Evolutionary conservation across 1,139 yeast genomes (phyloP).

Genomic region (Barnettozyma hawaiiensis): DNA sequence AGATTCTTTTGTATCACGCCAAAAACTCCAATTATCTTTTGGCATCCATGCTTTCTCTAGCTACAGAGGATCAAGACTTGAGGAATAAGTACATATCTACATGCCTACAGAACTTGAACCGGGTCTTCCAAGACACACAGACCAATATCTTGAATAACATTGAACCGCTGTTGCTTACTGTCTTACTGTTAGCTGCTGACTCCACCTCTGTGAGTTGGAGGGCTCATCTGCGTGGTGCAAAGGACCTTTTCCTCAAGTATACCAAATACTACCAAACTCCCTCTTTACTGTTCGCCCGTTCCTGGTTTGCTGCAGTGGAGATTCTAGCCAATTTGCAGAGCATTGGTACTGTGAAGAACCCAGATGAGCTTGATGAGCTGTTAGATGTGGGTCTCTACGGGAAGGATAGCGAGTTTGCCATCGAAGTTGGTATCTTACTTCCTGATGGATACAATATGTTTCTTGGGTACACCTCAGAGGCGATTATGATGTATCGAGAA

Average conservation of each 20-base stretch:
- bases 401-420: constrained; percentile 27
- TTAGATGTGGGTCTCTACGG: constrained; percentile 31
- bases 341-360: constrained; percentile 49
- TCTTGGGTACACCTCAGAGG: constrained; percentile 39
- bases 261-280: constrained; percentile 31
- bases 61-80: constrained; percentile 37
- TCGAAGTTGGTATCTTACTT: constrained; percentile 37
- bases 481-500: constrained; percentile 27
- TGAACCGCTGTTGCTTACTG: constrained; percentile 54
- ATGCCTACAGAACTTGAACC: constrained; percentile 45
- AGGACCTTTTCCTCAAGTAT: constrained; percentile 49
- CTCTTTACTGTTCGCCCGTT: constrained; percentile 46
- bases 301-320: constrained; percentile 59
- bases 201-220: constrained; percentile 60
- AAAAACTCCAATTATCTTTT: constrained; percentile 47
- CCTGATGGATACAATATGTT: constrained; percentile 46
- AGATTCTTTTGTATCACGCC: constrained; percentile 46
- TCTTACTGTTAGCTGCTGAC: constrained; percentile 52
- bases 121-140: constrained; percentile 31
- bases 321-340: constrained; percentile 49
- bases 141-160: constrained; percentile 42
- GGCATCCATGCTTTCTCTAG: constrained; percentile 55
- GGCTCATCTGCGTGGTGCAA: constrained; percentile 60
- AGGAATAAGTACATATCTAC: constrained; percentile 40
- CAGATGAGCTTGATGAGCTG: constrained; percentile 43